These are phyloP conservation scores for Copromyces sp. DNA, from an alignment of 495 filamentous ascomycete species.

Conservation along the genomic window DNA sequence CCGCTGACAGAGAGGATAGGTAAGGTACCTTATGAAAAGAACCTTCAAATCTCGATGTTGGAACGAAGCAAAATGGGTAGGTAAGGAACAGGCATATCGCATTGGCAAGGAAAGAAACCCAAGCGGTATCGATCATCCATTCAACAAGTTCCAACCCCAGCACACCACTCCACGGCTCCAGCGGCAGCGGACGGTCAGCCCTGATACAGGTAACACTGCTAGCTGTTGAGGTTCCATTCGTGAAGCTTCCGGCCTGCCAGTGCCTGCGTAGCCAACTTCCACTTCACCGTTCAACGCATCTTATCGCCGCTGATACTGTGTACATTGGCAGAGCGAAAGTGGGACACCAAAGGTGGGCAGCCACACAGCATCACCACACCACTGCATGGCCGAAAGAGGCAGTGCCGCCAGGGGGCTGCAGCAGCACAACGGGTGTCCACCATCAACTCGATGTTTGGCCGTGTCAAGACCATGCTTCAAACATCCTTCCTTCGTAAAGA, in stretches of 20 bases:
- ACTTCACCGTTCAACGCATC: not conserved
- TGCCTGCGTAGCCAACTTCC: not conserved
- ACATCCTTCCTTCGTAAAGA: not conserved
- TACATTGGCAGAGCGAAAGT: not conserved
- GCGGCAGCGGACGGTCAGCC: not conserved
- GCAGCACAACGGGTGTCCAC: not conserved
- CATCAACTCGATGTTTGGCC: not conserved
- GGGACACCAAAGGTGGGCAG: not conserved
- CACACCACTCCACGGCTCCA: not conserved
- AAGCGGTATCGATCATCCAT: not conserved
- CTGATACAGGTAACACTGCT: not conserved
- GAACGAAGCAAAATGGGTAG: not conserved
- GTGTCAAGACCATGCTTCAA: not conserved
- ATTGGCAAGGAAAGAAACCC: not conserved
- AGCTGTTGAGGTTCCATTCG: not conserved
- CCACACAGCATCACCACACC: not conserved
- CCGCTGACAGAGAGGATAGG: not conserved
- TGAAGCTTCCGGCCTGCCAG: not conserved
- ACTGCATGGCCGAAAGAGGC: not conserved
- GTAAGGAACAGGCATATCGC: not conserved
- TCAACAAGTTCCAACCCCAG: not conserved
- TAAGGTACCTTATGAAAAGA: not conserved
- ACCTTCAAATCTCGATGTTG: not conserved
- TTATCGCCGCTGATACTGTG: not conserved
- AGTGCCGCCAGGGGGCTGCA: not conserved